Evolutionary conservation across 208 protist species (phyloP), one percentile per base, ranked within the genome.

Genomic region (Porcisia hertigi): DNA sequence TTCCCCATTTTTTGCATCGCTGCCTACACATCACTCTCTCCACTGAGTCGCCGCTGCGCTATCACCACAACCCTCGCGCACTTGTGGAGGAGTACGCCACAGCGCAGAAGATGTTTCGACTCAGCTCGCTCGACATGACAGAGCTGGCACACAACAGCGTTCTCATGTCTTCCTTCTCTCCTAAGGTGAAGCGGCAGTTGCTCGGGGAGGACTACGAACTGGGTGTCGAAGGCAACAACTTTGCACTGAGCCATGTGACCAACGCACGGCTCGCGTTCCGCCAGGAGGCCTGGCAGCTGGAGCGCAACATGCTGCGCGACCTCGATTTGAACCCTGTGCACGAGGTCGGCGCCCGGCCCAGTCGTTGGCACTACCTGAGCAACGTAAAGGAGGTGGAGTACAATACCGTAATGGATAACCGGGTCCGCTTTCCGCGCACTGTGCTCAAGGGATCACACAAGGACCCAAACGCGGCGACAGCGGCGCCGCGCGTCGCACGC

Each of bases 11-110:
- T 85, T 93, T 99, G 81, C 87, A 96, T 66, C 87, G 92, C 53
- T 99, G 98, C 70, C 84, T 99, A 55, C 97, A 99, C 77, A 96
- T 99, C 45, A 92, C 97, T 5, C 92, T 99, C 43, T 93, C 97
- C 1, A 99, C 98, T 1, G 98, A 99, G 73, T 97, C 99, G 58
- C 98, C 98, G 67, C 79, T 98, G 76, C 86, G 92, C 39, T 96
- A 91, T 83, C 96, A 98, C 75, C 91, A 97, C 80, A 94, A 88
- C 79, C 82, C 80, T 4, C 75, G 73, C 47, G 83, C 95, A 14
- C 78, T 97, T 12, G 65, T 93, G 39, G 92, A 98, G 77, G 93
- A 98, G 87, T 98, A 98, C 84, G 91, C 87, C 36, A 98, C 92
- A 30, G 91, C 92, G 60, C 86, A 92, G 87, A 96, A 95, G 73